Base-by-base conservation (phyloP, 495 filamentous ascomycete species). In the Astrocystis sublimbata region DNA sequence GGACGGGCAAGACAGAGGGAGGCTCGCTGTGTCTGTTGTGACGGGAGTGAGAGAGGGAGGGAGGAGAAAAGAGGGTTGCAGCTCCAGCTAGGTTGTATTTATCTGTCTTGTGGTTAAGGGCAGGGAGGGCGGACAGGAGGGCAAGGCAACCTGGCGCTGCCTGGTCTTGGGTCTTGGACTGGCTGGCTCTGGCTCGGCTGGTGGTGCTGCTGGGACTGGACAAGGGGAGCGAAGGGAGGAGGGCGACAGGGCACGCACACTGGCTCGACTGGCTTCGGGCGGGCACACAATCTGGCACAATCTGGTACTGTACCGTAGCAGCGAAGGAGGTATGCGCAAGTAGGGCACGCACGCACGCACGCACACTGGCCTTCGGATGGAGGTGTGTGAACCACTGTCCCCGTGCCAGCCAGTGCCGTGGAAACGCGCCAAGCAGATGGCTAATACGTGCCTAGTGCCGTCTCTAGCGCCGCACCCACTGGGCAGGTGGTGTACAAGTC, bases 41-140 rank as follows among this genome's bases (percentile, higher is more conserved):
- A 71, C 64, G 64, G 65, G 42, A 53, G 58, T 53, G 67, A 61
- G 66, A 64, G 61, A 68, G 64, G 59, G 63, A 66, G 31, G 60
- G 61, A 69, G 61, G 43, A 65, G 52, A 62, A 66, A 63, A 66
- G 58, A 65, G 65, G 66, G 64, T 52, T 67, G 70, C 61, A 66
- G 67, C 65, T 68, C 53, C 67, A 59, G 60, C 63, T 63, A 65
- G 65, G 47, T 61, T 55, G 67, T 72, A 72, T 72, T 72, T 72
- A 72, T 65, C 54, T 72, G 70, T 68, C 70, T 72, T 64, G 67
- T 70, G 67, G 68, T 68, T 67, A 67, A 63, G 54, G 63, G 65
- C 61, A 68, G 66, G 63, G 66, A 68, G 69, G 50, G 69, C 61
- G 60, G 56, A 68, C 67, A 70, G 49, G 67, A 63, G 62, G 61